Percentiles rank a stretch among this genome's conserved stretches.
These are phyloP conservation scores for Paxillus involutus DNA, from an alignment of 768 basidiomycete species.

Conservation along the genomic window DNA sequence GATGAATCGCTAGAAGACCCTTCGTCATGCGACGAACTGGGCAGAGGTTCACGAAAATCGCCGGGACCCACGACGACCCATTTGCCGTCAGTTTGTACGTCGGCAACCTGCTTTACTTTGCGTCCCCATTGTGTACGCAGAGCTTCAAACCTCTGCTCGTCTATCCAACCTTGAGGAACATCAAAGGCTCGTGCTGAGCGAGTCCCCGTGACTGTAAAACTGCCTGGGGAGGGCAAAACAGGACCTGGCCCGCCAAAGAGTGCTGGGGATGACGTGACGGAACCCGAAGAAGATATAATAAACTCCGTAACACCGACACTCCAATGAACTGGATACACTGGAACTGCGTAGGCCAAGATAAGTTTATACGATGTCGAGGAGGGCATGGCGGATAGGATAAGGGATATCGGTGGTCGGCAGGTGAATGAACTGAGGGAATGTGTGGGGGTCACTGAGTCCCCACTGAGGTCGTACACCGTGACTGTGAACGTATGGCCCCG, in stretches of 20 bases:
- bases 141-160: conserved; percentile 56
- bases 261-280: conserved; percentile 5
- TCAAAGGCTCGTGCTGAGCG: conserved; percentile 71
- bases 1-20: conserved; percentile 23
- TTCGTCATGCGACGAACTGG: conserved; percentile 12
- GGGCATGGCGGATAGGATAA: conserved; percentile 67
- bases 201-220: conserved; percentile 53
- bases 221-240: conserved; percentile 18
- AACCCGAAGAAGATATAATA: conserved; percentile 47
- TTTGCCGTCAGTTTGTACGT: conserved; percentile 81
- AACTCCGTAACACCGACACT: conserved; percentile 76
- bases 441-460: conserved; percentile 47
- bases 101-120: conserved; percentile 68
- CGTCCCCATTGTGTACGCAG: conserved; percentile 80
- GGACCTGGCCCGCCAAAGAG: conserved; percentile 7
- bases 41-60: conserved; percentile 26
- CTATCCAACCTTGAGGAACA: conserved; percentile 70
- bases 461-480: conserved; percentile 69
- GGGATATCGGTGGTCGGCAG: conserved; percentile 74
- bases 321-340: conserved; percentile 83
- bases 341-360: conserved; percentile 70
- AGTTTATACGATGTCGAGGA: conserved; percentile 65
- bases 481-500: conserved; percentile 51
- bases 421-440: conserved; percentile 78
- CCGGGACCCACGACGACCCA: conserved; percentile 78